phyloP scores from a whole-genome alignment of 805 yeast genomes.

The Barnettozyma populi region DNA sequence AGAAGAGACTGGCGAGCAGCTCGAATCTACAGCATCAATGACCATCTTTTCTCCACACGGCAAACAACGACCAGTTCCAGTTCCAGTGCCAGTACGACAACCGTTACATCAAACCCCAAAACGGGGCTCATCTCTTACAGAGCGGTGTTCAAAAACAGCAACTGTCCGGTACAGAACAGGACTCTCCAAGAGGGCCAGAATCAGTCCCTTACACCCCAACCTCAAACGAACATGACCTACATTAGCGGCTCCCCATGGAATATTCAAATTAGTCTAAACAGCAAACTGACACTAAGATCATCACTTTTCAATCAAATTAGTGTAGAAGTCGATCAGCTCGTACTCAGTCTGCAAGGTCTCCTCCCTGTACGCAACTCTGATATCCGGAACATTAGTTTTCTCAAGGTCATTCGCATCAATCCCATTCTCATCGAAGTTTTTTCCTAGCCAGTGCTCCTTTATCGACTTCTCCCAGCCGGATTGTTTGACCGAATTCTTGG shows the following conservation, averaged over 20 bases:
- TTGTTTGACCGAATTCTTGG: constrained; percentile 86
- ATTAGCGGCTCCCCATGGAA: background rate
- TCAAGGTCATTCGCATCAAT: constrained; percentile 83
- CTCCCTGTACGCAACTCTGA: constrained; percentile 75
- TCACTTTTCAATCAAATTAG: constrained; percentile 17
- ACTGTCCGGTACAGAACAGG: background rate
- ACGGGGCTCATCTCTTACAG: background rate
- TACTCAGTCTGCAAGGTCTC: constrained; percentile 73
- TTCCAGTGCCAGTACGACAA: background rate
- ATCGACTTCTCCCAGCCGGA: constrained; percentile 88
- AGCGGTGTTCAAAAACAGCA: background rate
- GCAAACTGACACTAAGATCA: background rate
- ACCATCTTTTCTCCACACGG: background rate
- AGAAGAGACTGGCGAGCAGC: background rate
- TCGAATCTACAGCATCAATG: background rate
- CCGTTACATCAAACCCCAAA: background rate
- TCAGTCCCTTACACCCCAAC: background rate
- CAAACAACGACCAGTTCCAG: background rate
- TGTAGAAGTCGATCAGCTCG: constrained; percentile 60
- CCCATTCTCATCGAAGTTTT: constrained; percentile 51
- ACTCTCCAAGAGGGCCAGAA: background rate
- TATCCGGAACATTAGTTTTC: constrained; percentile 91
- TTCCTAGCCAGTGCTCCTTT: constrained; percentile 91
- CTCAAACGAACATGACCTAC: background rate
- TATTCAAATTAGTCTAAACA: background rate